Percentiles rank a stretch among this genome's conserved stretches.
Conservation (phyloP, 129 eudicot species). For the Smallanthus sonchifolius region DNA sequence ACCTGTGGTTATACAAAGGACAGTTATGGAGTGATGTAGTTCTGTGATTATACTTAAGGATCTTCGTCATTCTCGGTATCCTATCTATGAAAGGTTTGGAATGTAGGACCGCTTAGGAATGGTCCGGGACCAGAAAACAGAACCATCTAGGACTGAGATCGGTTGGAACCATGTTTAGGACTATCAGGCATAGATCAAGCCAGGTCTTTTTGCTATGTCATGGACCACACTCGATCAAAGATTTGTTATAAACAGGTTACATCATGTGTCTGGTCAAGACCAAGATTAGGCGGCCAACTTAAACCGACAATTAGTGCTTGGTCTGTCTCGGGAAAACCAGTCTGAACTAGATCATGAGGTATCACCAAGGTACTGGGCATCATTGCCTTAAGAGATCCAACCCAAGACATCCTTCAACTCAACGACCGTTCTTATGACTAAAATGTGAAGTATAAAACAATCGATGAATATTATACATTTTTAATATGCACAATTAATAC, state of each 20-base stretch:
- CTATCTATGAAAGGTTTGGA: not conserved
- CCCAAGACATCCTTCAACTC: slow-evolving; percentile 80
- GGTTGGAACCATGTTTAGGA: too few relatives aligned
- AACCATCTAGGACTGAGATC: too few relatives aligned
- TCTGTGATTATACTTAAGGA: not conserved
- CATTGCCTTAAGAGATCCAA: slow-evolving; percentile 93
- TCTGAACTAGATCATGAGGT: slow-evolving; percentile 44
- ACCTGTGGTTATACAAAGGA: not conserved
- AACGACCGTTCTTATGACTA: slow-evolving; percentile 43
- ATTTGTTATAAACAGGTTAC: too few relatives aligned
- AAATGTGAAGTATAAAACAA: not conserved
- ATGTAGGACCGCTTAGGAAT: not conserved
- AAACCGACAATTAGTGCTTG: too few relatives aligned
- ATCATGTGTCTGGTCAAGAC: too few relatives aligned
- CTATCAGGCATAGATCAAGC: too few relatives aligned
- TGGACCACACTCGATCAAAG: too few relatives aligned
- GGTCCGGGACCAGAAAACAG: too few relatives aligned
- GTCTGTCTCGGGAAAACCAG: too few relatives aligned
- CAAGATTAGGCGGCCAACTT: too few relatives aligned
- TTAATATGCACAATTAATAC: not conserved
- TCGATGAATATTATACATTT: not conserved
- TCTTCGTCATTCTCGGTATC: not conserved
- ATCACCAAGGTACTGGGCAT: slow-evolving; percentile 72
- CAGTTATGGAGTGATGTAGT: not conserved
- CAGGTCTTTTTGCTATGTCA: too few relatives aligned